Base-by-base conservation (phyloP, 1,284 basidiomycete genomes). In the Apiotrichum sp. region DNA sequence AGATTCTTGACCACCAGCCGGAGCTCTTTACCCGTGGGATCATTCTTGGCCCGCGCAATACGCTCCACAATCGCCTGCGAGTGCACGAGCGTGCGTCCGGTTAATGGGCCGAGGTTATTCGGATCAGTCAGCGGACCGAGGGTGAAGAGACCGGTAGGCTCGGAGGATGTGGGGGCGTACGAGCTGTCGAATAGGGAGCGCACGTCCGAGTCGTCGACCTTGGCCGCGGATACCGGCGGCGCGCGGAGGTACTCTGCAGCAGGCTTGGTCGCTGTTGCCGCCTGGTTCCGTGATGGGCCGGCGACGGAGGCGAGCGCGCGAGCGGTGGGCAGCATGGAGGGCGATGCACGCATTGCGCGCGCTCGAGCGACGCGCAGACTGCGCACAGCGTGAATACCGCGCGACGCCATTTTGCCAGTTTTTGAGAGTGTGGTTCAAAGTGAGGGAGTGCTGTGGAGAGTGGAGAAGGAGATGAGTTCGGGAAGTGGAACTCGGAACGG, bases 1-100 rank as follows among this genome's bases (percentile, higher is more conserved):
- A 98, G 78, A 69, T 93, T 93, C 81, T 95, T 96, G 61, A 93
- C 89, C 16, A 90, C 89, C 72, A 85, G 83, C 59, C 86, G 78
- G 54, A 95, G 80, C 68, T 93, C 90, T 47, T 55, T 56, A 2
- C 72, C 74, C 3, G 70, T 62, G 7, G 70, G 63, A 47, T 73
- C 72, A 52, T 63, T 53, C 35, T 50, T 48, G 2, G 73, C 72
- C 13, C 71, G 65, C 50, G 74, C 67, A 49, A 81, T 74, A 6
- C 78, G 73, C 32, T 77, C 74, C 59, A 79, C 78, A 55, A 78
- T 67, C 31, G 71, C 66, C 42, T 62, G 63, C 4, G 68, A 68
- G 39, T 71, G 72, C 9, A 67, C 58, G 6, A 76, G 57, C 2
- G 73, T 73, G 31, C 74, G 69, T 7, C 69, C 63, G 0, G 75